Evolutionary conservation across 768 basidiomycete species (phyloP).

Genomic region (Tricholoma hemisulphureum): DNA sequence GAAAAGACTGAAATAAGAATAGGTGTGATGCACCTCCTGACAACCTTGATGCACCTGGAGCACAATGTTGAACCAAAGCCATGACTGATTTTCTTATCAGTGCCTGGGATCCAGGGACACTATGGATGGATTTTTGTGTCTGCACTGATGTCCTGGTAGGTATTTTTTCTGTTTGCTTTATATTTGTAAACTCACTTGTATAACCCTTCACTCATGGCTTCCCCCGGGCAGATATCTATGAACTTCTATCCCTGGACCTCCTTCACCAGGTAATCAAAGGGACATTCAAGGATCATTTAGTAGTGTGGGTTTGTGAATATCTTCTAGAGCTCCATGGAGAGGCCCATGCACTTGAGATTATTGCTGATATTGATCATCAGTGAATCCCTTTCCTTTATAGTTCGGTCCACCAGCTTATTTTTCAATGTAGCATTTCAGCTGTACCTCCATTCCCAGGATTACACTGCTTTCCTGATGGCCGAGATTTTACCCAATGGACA

Average conservation of each 20-base stretch:
- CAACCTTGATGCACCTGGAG: constrained; percentile 18
- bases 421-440: constrained; percentile 16
- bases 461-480: constrained; percentile 23
- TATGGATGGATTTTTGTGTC: constrained; percentile 27
- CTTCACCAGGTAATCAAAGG: no score
- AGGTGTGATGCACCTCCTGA: constrained; percentile 19
- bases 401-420: background rate
- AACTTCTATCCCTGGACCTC: constrained; percentile 19
- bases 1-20: constrained; percentile 10
- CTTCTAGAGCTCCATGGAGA: constrained; percentile 21
- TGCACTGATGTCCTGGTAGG: constrained; percentile 25
- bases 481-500: constrained; percentile 26
- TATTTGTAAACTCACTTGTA: background rate
- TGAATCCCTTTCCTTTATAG: constrained; percentile 13
- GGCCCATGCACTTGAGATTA: constrained; percentile 22
- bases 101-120: constrained; percentile 9
- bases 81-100: constrained; percentile 19
- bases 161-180: constrained; percentile 7
- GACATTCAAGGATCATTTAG: constrained; percentile 16
- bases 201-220: constrained; percentile 29
- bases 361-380: constrained; percentile 38
- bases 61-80: constrained; percentile 6
- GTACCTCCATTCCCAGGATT: constrained; percentile 25
- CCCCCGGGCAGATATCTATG: constrained; percentile 32
- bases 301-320: constrained; percentile 34